Evolutionary conservation across 495 filamentous ascomycete species (phyloP), one percentile per base, ranked within the genome.

Genomic region (Penicilliopsis zonata): DNA sequence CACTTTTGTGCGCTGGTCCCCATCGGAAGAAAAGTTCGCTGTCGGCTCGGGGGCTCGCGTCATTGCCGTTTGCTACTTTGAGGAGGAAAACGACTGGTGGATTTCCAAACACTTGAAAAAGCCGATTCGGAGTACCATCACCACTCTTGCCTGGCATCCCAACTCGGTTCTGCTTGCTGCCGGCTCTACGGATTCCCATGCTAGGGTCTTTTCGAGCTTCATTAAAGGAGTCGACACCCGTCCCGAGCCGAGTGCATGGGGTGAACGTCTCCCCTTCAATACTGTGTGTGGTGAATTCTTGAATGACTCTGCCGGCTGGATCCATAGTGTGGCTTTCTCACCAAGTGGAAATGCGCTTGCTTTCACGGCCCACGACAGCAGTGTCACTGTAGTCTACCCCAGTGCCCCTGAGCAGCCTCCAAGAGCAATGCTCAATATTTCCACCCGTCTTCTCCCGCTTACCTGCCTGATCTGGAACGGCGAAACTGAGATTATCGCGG

Each of bases 41-140:
- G 90, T 94, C 14, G 92, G 90, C 35, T 95, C 87, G 21, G 90
- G 90, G 37, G 90, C 93, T 39, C 74, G 92, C 34, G 78, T 92
- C 34, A 94, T 98, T 46, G 83, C 90, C n/a, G 74, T 95, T 43
- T 98, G 90, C 67, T 95, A 95, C 65, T 98, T 96, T 43, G 90
- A 98, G 47, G 80, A 90, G 49, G 92, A 96, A 58, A 95, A 96
- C 52, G 85, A 96, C 63, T 96, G 92, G 92, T 98, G 90, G 90
- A 88, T 96, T 5, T 94, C 86, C 21, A 98, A 96, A 67, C 90
- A 98, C 56, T 56, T 98, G 36, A 95, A 94, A 72, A 96, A 95
- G 66, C 90, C 92, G 4, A 90, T 96, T 46, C 82, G 90, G 31
- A 88, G 82, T 48, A 98, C 90, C 28, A 83, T 98, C 44, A 95